These are phyloP conservation scores for Kurtzmaniella quercitrusa DNA, from an alignment of 1,139 yeast genomes.

Conservation along the genomic window DNA sequence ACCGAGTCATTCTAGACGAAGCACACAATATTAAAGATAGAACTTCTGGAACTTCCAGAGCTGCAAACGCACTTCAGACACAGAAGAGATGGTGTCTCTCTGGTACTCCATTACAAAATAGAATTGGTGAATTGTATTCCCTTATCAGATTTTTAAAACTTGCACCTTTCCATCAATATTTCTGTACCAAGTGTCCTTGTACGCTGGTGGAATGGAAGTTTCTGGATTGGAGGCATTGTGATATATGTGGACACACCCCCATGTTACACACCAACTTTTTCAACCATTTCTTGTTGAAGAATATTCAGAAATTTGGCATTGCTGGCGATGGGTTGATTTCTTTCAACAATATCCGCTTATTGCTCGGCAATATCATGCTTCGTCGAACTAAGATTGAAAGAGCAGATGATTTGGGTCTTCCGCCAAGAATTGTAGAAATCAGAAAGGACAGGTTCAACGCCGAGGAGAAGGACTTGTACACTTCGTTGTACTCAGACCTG, in stretches of 20 bases:
- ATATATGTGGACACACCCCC: constrained; percentile 81
- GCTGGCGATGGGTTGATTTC: constrained; percentile 77
- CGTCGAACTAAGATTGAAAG: constrained; percentile 93
- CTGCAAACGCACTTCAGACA: constrained; percentile 71
- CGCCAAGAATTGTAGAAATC: constrained; percentile 89
- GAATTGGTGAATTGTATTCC: constrained; percentile 95
- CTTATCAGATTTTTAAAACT: constrained; percentile 77
- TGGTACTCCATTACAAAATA: constrained; percentile 94
- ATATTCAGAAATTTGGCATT: constrained; percentile 79
- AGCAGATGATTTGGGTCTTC: constrained; percentile 95
- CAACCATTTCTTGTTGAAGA: constrained; percentile 91
- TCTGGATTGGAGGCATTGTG: constrained; percentile 79
- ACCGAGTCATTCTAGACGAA: constrained; percentile 90
- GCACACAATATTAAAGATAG: constrained; percentile 97
- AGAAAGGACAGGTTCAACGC: constrained; percentile 84
- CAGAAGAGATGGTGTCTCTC: constrained; percentile 84
- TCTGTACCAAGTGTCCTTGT: constrained; percentile 89
- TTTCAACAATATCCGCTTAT: constrained; percentile 67
- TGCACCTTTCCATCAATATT: constrained; percentile 83
- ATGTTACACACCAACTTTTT: constrained; percentile 94
- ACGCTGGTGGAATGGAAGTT: constrained; percentile 77
- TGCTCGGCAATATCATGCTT: constrained; percentile 78
- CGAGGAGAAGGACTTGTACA: constrained; percentile 89
- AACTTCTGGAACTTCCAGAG: constrained; percentile 87
- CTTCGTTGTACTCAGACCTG: constrained; percentile 81